Base-by-base conservation (phyloP, 768 basidiomycete species). In the Lanmaoa pseudosensibilis region DNA sequence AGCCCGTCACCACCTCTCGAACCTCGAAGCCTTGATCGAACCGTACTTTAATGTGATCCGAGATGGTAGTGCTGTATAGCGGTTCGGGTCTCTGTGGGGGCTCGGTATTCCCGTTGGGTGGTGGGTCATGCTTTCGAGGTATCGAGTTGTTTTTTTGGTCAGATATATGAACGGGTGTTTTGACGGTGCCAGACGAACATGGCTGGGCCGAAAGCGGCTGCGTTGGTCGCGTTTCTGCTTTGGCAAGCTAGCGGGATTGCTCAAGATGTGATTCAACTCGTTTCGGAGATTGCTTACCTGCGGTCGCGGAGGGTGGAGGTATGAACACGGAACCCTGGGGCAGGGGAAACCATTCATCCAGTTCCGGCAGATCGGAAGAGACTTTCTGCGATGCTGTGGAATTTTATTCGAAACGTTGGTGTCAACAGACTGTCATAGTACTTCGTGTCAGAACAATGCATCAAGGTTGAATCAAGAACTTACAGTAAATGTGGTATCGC, bases 1-100 rank as follows among this genome's bases (percentile, higher is more conserved):
- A 86, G 1, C 85, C 85, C 2, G 89, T 90, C 8, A 69, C 69
- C 7, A 91, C 66, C 0, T 82, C 77, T 25, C 74, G 67, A 3
- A 92, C 77, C 2, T 77, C 75, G 45, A 88, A 88, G 0, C 91
- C 90, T 0, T 81, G 68, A 33, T 79, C 79, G 45, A 90, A 74
- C 21, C 75, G 80, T 19, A 86, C 79, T 49, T 74, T 77, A 21
- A 80, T 84, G 52, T 86, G 79, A 37, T 84, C 80, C 40, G 83
- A 76, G 8, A 88, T 65, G 0, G 69, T 75, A 13, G 79, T 51
- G 0, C 61, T 50, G 2, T 73, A 71, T 0, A 65, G 33, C 0
- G 52, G 55, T n/a, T 69, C 67, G 4, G 61, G 61, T 51, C 39
- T 63, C 33, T 27, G 56, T 2, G 47, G 50, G 18, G 27, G 41